Evolutionary conservation across 2,329 filamentous ascomycete species (phyloP).

Genomic region (Neurospora sp.): DNA sequence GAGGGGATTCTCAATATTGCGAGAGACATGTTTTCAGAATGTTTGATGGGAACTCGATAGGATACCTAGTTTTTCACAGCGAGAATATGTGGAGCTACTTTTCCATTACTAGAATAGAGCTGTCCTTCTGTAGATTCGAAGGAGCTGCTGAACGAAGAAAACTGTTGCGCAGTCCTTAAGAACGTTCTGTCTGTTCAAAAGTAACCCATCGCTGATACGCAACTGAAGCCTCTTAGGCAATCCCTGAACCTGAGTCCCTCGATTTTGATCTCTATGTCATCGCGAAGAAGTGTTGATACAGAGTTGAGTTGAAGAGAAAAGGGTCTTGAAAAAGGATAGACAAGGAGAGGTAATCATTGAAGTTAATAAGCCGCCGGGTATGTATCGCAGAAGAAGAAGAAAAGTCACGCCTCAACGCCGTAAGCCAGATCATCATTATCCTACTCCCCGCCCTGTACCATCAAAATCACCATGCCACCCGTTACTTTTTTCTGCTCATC

Average conservation of each 20-base stretch:
- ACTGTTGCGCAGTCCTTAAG: not conserved
- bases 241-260: not conserved
- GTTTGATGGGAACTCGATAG: not conserved
- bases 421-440: not conserved
- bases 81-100: not conserved
- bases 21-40: not conserved
- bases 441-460: not conserved
- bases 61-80: not conserved
- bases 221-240: not conserved
- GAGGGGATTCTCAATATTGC: not conserved
- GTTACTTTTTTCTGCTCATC: not conserved
- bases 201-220: not conserved
- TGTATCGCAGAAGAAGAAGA: not conserved
- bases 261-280: not conserved
- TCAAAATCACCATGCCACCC: not conserved
- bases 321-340: not conserved
- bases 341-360: not conserved
- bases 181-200: not conserved
- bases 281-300: not conserved
- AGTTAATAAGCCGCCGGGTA: not conserved
- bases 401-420: not conserved
- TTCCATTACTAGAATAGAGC: not conserved
- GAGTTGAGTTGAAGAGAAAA: not conserved
- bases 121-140: not conserved
- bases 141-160: not conserved